phyloP scores from a whole-genome alignment of 2,329 filamentous ascomycete species.

The Exophiala sp. region DNA sequence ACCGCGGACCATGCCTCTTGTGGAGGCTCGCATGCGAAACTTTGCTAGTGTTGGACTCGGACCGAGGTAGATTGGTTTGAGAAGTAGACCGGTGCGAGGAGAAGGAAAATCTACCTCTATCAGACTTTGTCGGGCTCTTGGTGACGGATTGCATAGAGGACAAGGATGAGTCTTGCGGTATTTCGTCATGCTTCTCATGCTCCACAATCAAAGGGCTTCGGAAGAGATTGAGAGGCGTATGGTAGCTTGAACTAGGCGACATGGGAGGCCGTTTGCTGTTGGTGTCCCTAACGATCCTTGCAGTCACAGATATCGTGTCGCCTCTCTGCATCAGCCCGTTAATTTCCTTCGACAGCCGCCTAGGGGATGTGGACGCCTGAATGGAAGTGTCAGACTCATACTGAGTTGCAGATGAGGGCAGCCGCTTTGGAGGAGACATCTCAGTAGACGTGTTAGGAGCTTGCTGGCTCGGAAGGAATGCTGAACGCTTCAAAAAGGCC shows the following conservation, averaged over 20 bases:
- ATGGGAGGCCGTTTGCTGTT: constrained; percentile 20
- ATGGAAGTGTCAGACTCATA: constrained; percentile 8
- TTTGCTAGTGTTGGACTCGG: constrained; percentile 37
- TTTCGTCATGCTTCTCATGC: constrained; percentile 49
- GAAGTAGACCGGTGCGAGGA: constrained; percentile 38
- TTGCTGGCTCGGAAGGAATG: constrained; percentile 29
- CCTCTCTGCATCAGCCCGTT: constrained; percentile 23
- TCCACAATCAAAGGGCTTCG: constrained; percentile 58
- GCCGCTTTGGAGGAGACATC: constrained; percentile 18
- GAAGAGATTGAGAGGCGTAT: constrained; percentile 42
- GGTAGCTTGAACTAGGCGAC: constrained; percentile 21
- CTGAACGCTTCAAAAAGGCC: constrained; percentile 29
- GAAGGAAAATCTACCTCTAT: constrained; percentile 36
- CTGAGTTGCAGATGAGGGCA: constrained; percentile 7
- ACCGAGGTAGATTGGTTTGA: constrained; percentile 33
- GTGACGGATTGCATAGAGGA: constrained; percentile 19
- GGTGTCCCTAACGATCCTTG: constrained; percentile 66
- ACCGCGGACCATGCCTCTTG: constrained; percentile 35
- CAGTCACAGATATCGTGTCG: constrained; percentile 83
- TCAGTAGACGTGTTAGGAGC: constrained; percentile 32
- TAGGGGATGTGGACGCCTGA: constrained; percentile 1
- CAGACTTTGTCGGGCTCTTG: constrained; percentile 28
- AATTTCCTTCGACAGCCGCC: constrained; percentile 8
- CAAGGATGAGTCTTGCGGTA: constrained; percentile 23
- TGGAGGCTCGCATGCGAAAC: constrained; percentile 37